Base-by-base conservation (phyloP, 2,329 filamentous ascomycete genomes). In the Neopestalotiopsis sp. region DNA sequence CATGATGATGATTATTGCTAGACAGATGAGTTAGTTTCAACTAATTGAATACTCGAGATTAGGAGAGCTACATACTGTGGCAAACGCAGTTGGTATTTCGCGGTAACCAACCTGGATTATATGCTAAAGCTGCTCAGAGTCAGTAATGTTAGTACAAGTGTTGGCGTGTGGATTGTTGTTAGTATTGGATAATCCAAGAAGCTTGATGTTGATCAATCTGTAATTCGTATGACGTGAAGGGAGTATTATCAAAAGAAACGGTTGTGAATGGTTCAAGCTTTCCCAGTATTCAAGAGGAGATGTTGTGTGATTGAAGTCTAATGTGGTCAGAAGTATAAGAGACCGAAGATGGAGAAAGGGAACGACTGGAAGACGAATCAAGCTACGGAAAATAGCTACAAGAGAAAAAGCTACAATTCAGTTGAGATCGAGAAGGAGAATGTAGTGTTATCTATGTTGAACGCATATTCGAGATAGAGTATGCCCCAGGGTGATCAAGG, bases 381-480 rank as follows among this genome's bases (percentile, higher is more conserved):
- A 62, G 59, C 59, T 62, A 40, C n/a, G 12, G 3, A 62, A 34
- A 30, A 34, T 30, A 34, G 32, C 34, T 34, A 38, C 14, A 62
- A 34, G 30, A 10, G 30, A 59, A 24, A 30, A 32, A 59, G 57
- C 57, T 59, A 52, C 45, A 17, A 59, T 34, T 30, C 17, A 59
- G 24, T 28, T 9, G 45, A 20, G 17, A 52, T 52, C 45, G 7
- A 52, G 45, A 59, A 59, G 57, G 30, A 62, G 59, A 40, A 10
- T 24, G 59, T 30, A 40, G 30, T 62, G 59, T 62, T 62, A 62
- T 62, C 59, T 62, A 62, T 62, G 59, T 40, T 4, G 13, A 40
- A 42, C 34, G 14, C 30, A n/a, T 62, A 4, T 62, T 62, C 32
- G 59, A 20, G 4, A 20, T 14, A 5, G 13, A 40, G 59, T 52